Conservation (phyloP, 176 grass and related monocot genomes). For the Hsuehochloa calcarea region DNA sequence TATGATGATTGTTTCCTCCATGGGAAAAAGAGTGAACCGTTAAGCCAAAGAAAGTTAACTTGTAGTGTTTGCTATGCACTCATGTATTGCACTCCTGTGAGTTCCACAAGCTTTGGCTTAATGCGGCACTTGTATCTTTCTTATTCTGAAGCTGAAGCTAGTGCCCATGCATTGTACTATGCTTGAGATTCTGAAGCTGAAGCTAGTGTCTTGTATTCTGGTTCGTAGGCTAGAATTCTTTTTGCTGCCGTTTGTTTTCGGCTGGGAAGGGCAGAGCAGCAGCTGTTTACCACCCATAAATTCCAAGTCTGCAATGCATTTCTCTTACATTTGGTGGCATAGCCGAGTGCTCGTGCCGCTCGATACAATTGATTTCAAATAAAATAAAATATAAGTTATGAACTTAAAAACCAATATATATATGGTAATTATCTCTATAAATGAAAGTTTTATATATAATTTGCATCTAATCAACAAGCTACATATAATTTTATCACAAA, state of each 20-base stretch:
- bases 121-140: background rate
- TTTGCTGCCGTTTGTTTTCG: background rate
- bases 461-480: too few relatives aligned
- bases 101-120: background rate
- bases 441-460: too few relatives aligned
- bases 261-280: background rate
- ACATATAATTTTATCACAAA: too few relatives aligned
- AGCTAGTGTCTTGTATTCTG: background rate
- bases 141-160: background rate
- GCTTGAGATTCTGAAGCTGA: background rate
- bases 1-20: background rate
- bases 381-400: too few relatives aligned
- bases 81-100: background rate
- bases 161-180: background rate
- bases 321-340: background rate
- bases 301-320: background rate
- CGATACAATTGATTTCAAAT: too few relatives aligned
- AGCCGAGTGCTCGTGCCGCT: too few relatives aligned
- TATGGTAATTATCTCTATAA: too few relatives aligned
- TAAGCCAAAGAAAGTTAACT: background rate
- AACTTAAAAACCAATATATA: too few relatives aligned
- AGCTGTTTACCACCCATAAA: background rate
- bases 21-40: slow-evolving; percentile 2
- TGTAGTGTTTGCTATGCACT: background rate
- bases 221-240: background rate